Evolutionary conservation across 176 grass and related monocot species (phyloP).

Genomic region (Raddia distichophylla): DNA sequence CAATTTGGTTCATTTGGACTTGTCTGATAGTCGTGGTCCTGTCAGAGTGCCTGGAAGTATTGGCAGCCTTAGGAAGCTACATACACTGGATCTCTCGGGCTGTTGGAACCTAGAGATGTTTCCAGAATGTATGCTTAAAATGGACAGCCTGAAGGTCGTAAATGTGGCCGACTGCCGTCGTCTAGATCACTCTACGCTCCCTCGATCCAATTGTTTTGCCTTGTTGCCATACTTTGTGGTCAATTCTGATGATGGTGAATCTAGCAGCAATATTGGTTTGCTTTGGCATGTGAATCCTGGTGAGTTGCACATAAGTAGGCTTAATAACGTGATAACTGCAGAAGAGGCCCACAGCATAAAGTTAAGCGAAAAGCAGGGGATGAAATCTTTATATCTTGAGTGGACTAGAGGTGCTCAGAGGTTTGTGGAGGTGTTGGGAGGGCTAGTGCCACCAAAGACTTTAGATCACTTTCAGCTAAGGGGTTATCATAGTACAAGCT

Average conservation of each 20-base stretch:
- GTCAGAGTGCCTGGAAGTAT: background rate
- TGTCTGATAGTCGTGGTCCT: background rate
- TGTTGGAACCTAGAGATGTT: background rate
- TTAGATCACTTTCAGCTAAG: rapidly evolving
- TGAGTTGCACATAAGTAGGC: background rate
- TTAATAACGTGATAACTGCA: background rate
- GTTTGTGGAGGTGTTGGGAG: background rate
- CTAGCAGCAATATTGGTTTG: background rate
- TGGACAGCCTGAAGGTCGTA: background rate
- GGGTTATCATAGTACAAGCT: background rate
- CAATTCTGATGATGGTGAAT: background rate
- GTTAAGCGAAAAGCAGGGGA: background rate
- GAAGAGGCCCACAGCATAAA: background rate
- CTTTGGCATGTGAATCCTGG: background rate
- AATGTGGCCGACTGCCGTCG: background rate
- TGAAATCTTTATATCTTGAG: background rate
- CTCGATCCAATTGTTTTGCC: too few relatives aligned
- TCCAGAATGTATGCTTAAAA: background rate
- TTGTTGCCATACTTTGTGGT: background rate
- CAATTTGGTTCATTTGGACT: background rate
- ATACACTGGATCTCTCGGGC: background rate
- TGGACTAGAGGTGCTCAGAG: background rate
- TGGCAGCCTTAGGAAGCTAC: background rate
- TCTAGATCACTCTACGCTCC: background rate
- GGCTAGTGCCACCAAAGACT: background rate